Base-by-base conservation (phyloP, 2,329 filamentous ascomycete species). In the Pezicula carpinea region DNA sequence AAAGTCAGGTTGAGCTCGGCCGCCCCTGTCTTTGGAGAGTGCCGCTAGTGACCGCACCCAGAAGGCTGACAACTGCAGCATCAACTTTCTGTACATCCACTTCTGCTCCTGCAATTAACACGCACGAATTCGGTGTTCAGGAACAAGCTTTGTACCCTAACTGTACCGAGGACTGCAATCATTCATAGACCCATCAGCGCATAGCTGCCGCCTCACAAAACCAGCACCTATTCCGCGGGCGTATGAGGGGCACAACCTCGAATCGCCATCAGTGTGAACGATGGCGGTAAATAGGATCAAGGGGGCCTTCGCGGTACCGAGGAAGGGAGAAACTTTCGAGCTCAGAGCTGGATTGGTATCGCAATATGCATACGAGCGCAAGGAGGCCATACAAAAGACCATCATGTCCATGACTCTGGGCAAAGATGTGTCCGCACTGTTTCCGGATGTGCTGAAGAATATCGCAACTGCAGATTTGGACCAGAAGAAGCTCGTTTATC, bases 361-460 rank as follows among this genome's bases (percentile, higher is more conserved):
- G 55, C 93, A 99, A 74, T 99, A 97, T 85, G 93, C 93, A 51
- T 96, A 95, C 72, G 93, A 99, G 80, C 85, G 90, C 63, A 99
- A 99, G 71, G 93, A 99, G 75, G 88, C 93, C 19, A 99, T 99
- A 60, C 93, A 99, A 67, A 97, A 96, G 78, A 99, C 93, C 55
- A 99, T 99, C 73, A 97, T 97, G 91, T 91, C 93, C 66, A 99
- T 99, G 93, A 99, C 93, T 1, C 69, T 99, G 59, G 93, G 93
- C 68, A 99, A 99, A 70, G 93, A 99, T 71, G 93, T 99, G 50
- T 99, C 93, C 45, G 88, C 91, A 47, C 75, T 99, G 54, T 99
- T 99, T 66, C 93, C 93, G 2, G 93, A 99, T 65, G 93, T 99
- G 29, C 75, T 99, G 55, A 99, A 99, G 79, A 99, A 99, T 65